phyloP scores from a whole-genome alignment of 192 early-diverging fungal species.

The Mortierella antarctica region DNA sequence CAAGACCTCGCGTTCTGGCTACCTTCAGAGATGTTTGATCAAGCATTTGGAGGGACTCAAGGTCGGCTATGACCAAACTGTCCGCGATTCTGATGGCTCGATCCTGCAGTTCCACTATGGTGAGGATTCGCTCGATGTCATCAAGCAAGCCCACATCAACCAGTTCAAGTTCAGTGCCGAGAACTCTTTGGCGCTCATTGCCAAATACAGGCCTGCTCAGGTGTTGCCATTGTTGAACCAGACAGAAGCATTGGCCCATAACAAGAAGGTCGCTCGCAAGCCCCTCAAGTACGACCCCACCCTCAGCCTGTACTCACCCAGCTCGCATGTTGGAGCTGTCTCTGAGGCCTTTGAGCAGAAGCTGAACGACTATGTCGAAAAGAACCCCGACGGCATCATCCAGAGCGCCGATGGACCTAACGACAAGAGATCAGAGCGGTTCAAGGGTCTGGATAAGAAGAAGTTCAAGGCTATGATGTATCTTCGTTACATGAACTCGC shows the following conservation, averaged over 20 bases:
- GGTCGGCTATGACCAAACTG: slow-evolving; percentile 98
- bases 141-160: slow-evolving; percentile 89
- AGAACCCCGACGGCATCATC: slow-evolving; percentile 78
- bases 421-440: slow-evolving; percentile 69
- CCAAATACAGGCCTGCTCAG: slow-evolving; percentile 81
- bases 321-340: slow-evolving; percentile 86
- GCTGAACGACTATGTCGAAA: slow-evolving; percentile 76
- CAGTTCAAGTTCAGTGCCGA: slow-evolving; percentile 95
- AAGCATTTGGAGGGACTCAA: slow-evolving; percentile 97
- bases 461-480: slow-evolving; percentile 95
- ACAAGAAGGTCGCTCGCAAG: slow-evolving; percentile 84
- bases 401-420: slow-evolving; percentile 53
- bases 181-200: slow-evolving; percentile 86
- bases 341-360: slow-evolving; percentile 86
- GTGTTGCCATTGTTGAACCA: slow-evolving; percentile 75
- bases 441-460: slow-evolving; percentile 60
- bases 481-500: slow-evolving; percentile 92
- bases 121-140: slow-evolving; percentile 97
- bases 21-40: slow-evolving; percentile 98
- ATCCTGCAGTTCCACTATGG: slow-evolving; percentile 99
- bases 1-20: slow-evolving; percentile 98
- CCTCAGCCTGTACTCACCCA: slow-evolving; percentile 83
- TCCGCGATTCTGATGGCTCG: slow-evolving; percentile 94
- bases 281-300: slow-evolving; percentile 80
- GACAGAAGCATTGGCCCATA: slow-evolving; percentile 75